These are phyloP conservation scores for Penicillium turbatum DNA, from an alignment of 495 filamentous ascomycete genomes.

Conservation along the genomic window DNA sequence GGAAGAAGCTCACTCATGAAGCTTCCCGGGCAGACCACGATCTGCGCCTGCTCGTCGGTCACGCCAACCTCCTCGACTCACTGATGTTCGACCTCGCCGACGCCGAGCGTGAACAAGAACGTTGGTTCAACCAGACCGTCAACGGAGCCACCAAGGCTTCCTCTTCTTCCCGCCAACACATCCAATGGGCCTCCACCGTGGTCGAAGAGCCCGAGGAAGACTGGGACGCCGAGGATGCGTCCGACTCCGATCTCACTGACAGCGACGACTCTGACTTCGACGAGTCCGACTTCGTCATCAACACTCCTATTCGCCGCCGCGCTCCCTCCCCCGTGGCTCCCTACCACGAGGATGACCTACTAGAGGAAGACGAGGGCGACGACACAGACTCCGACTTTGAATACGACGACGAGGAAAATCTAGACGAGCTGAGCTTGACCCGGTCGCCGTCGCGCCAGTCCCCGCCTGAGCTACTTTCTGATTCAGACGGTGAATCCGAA, in stretches of 20 bases:
- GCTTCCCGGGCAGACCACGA: slow-evolving; percentile 88
- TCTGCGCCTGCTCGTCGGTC: slow-evolving; percentile 87
- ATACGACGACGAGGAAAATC: slow-evolving; percentile 63
- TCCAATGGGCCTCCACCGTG: slow-evolving; percentile 83
- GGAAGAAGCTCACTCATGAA: slow-evolving; percentile 89
- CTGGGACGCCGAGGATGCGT: slow-evolving; percentile 59
- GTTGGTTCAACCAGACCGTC: slow-evolving; percentile 96
- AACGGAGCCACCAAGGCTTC: slow-evolving; percentile 58
- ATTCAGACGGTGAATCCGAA: slow-evolving; percentile 63
- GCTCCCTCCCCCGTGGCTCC: slow-evolving; percentile 37
- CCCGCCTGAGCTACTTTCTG: slow-evolving; percentile 74
- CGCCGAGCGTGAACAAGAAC: slow-evolving; percentile 92
- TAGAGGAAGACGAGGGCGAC: slow-evolving; percentile 50
- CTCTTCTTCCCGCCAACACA: slow-evolving; percentile 59
- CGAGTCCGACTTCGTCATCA: slow-evolving; percentile 41
- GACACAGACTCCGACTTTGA: slow-evolving; percentile 49
- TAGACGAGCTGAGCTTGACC: slow-evolving; percentile 64
- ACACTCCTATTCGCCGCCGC: slow-evolving; percentile 37
- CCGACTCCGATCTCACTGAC: slow-evolving; percentile 55
- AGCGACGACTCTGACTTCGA: slow-evolving; percentile 55
- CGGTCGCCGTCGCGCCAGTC: slow-evolving; percentile 68
- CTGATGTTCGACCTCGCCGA: slow-evolving; percentile 94
- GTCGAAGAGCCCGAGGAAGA: slow-evolving; percentile 71
- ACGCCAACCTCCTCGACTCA: slow-evolving; percentile 95
- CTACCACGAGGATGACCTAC: slow-evolving; percentile 37